These are phyloP conservation scores for Protea cynaroides DNA, from an alignment of 164 flowering plant genomes.

Conservation along the genomic window DNA sequence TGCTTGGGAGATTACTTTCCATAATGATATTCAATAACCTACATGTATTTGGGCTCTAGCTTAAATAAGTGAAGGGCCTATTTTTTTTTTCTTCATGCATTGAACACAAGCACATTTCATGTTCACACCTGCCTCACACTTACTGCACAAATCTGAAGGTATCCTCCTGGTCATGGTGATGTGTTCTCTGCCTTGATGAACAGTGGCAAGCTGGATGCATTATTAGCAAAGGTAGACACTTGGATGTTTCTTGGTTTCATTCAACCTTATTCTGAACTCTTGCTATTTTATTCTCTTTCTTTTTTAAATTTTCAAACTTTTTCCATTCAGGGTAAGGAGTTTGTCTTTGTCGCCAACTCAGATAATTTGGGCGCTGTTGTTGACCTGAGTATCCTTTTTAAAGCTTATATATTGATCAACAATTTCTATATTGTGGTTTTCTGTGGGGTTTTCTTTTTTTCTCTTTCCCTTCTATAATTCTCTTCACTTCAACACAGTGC, in stretches of 20 bases:
- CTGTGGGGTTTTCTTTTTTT: too few species aligned
- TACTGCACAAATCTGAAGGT: conserved; percentile 43
- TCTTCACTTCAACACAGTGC: background rate
- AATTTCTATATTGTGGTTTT: conserved; percentile 2
- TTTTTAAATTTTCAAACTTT: background rate
- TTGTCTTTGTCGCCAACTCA: conserved; percentile 89
- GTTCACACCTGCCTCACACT: background rate
- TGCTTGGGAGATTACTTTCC: too few species aligned
- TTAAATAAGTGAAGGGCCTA: too few species aligned
- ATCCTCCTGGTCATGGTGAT: conserved; percentile 98
- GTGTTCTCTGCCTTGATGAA: conserved; percentile 90
- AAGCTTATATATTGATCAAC: conserved; percentile 4
- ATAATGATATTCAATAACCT: too few species aligned
- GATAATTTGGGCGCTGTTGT: conserved; percentile 98
- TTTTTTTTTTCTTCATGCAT: too few species aligned
- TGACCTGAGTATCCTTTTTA: conserved; percentile 87
- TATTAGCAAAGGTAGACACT: conserved; percentile 56
- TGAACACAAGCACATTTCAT: background rate
- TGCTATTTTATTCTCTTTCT: background rate
- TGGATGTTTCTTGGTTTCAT: background rate
- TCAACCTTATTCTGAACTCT: background rate
- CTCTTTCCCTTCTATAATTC: background rate
- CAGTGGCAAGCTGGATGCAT: conserved; percentile 89
- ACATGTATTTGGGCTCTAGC: too few species aligned
- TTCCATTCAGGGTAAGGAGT: conserved; percentile 84